Evolutionary conservation across 2,329 filamentous ascomycete species (phyloP), one percentile per base, ranked within the genome.

Genomic region (Ophiostoma perfectum): DNA sequence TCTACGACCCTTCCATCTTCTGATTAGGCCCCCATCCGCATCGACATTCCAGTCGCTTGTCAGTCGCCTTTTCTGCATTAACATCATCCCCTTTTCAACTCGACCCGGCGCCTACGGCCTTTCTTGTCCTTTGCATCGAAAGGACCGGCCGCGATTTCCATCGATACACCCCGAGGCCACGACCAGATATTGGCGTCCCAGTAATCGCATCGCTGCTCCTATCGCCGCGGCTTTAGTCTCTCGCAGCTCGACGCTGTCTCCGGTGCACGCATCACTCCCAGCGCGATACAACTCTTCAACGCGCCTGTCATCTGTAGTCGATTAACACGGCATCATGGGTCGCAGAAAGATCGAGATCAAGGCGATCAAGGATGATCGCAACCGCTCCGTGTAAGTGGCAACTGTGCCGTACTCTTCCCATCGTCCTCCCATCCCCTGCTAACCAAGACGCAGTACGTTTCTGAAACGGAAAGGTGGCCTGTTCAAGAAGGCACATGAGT

Each of bases 301-400:
- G 58, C 58, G 58, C 60, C 60, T 44, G 16, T 42, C 58, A 14
- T 49, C 38, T 41, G 42, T 7, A 14, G 12, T 44, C 52, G 12
- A 41, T 45, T 39, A n/a, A 42, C 14, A 16, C 18, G 5, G n/a
- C 78, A 81, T 77, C 67, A 99, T 99, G 95, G 95, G 95, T 79
- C 90, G 95, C 80, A 89, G 95, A 86, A 99, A 99, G 88, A 99
- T 99, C 78, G 95, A 98, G 83, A 98, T 99, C 84, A 97, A 97
- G 82, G 92, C 94, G 74, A 98, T 98, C 85, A 97, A 97, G 81
- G 93, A 97, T 88, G 93, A 97, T 80, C 88, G 93, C 76, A 97
- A 97, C 78, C 92, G 93, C 78, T 97, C 93, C 76, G 93, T 97
- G 93, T 97, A 92, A 80, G 92, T 71, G 71, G 68, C 44, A 44